Base-by-base conservation (phyloP, 2,329 filamentous ascomycete species). In the Fonsecaea erecta region DNA sequence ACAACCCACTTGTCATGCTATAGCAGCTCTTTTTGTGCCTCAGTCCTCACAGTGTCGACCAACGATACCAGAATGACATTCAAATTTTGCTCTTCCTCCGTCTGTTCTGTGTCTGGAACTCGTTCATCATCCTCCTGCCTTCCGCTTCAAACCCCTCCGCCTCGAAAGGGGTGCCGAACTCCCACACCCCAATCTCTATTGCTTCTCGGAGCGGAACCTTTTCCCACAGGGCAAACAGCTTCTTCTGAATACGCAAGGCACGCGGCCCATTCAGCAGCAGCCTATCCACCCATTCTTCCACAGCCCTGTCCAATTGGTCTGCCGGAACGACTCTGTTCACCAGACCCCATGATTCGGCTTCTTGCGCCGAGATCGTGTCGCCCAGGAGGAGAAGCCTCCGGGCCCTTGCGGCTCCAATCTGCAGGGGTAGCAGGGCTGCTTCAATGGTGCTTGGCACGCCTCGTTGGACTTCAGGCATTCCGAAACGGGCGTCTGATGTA, bases 401-500 rank as follows among this genome's bases (percentile, higher is more conserved):
- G 11, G 76, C 75, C 16, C 76, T 71, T 1, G 76, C 77, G 72
- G 75, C 76, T 1, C 77, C 77, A 52, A 79, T 77, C 37, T 78
- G 66, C 1, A 73, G 72, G 16, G 77, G 76, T 12, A 79, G 65
- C 6, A 78, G 63, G 2, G 76, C 76, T 6, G 77, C 76, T 70
- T 79, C 76, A 21, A 79, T 75, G 1, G 79, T 77, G 35, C 74
- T 76, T 2, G 77, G 77, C 3, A 79, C 74, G 0, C 77, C 77
- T 14, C 79, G 70, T 34, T 67, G 70, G 12, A 78, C 76, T 67
- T 79, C 77, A 0, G 78, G 77, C 77, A 79, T 79, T 1, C 74
- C 77, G 66, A 79, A 77, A 2, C 71, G 67, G 8, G 74, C 74
- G 21, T 66, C 63, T 48, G 62, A 58, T 11, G 73, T 76, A 1